Evolutionary conservation across 2,329 filamentous ascomycete species (phyloP), one percentile per base, ranked within the genome.

Genomic region (Colletotrichum sp.): DNA sequence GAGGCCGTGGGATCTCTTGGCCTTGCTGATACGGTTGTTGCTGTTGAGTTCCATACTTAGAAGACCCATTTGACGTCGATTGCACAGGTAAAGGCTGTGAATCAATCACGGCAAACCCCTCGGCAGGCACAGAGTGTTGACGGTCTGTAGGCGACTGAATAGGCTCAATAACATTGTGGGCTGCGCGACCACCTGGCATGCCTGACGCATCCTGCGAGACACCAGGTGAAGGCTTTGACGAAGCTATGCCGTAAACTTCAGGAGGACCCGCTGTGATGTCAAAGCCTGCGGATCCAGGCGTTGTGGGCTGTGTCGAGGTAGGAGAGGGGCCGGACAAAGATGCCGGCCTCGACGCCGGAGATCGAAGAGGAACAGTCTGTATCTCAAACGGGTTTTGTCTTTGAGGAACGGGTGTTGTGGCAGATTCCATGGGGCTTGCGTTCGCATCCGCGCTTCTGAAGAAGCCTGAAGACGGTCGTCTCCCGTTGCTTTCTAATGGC

Each of bases 401-500:
- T 4, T 6, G 29, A 2, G 36, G 39, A 8, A 29, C 44, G 5
- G 25, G 15, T 12, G 36, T 49, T 30, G 61, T 12, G 4, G 25
- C 36, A 15, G 52, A 55, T 15, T 22, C 32, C 11, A 71, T 32
- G 4, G 66, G 30, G 8, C 7, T 70, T 27, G 22, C 27, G 25
- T 69, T 65, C 12, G 12, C 13, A 25, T 57, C 39, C 6, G 16
- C 5, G 32, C 68, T 34, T 27, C 71, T 9, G 78, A 83, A 19
- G 79, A 81, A 61, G 52, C 78, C 22, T 2, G 77, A 78, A 3
- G 77, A 59, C 3, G 32, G 25, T 1, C 77, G 76, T 44, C 72
- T 52, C 3, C 74, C 76, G 6, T 19, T 13, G 13, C 71, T 69
- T 16, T 83, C 81, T 68, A 82, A 78, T 0, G 83, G 83, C 0